phyloP scores from a whole-genome alignment of 1,139 yeast genomes.

The Pichiaceae sp. region DNA sequence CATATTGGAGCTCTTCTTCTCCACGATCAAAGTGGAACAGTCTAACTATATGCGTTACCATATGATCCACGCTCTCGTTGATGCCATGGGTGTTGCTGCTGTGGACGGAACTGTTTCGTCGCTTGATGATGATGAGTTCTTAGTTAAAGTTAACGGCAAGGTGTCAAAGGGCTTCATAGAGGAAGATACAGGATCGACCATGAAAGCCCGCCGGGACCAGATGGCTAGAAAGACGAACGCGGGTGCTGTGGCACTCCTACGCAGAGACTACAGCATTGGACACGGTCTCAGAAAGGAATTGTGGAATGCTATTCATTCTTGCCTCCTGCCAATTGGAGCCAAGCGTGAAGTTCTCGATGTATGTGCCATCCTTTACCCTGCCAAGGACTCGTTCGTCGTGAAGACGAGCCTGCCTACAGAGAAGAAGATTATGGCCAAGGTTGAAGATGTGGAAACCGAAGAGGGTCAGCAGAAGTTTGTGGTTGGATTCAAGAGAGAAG shows the following conservation, averaged over 20 bases:
- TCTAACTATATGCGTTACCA: slow-evolving; percentile 44
- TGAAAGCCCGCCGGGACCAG: slow-evolving; percentile 42
- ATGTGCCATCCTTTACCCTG: slow-evolving; percentile 56
- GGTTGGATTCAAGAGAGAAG: slow-evolving; percentile 21
- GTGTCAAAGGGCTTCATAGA: slow-evolving; percentile 31
- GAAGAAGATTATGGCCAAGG: slow-evolving; percentile 54
- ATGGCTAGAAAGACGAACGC: slow-evolving; percentile 39
- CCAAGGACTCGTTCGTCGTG: slow-evolving; percentile 55
- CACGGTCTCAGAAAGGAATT: slow-evolving; percentile 47
- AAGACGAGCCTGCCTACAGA: slow-evolving; percentile 60
- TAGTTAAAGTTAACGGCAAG: slow-evolving; percentile 8
- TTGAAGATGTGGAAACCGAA: slow-evolving; percentile 30
- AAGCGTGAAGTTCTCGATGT: slow-evolving; percentile 59
- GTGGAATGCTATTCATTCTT: slow-evolving; percentile 66
- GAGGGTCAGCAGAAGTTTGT: slow-evolving; percentile 7
- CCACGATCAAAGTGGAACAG: slow-evolving; percentile 47
- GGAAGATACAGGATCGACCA: slow-evolving; percentile 30
- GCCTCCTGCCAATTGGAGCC: slow-evolving; percentile 49
- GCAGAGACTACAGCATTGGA: slow-evolving; percentile 62
- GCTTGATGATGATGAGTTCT: slow-evolving; percentile 54
- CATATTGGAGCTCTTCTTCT: slow-evolving; percentile 55
- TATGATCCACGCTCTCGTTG: slow-evolving; percentile 39
- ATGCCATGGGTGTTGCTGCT: slow-evolving; percentile 62
- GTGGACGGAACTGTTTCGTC: slow-evolving; percentile 47
- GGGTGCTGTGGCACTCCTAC: slow-evolving; percentile 59